These are phyloP conservation scores for Dicorynia guianensis DNA, from an alignment of 306 rosid genomes.

Conservation along the genomic window DNA sequence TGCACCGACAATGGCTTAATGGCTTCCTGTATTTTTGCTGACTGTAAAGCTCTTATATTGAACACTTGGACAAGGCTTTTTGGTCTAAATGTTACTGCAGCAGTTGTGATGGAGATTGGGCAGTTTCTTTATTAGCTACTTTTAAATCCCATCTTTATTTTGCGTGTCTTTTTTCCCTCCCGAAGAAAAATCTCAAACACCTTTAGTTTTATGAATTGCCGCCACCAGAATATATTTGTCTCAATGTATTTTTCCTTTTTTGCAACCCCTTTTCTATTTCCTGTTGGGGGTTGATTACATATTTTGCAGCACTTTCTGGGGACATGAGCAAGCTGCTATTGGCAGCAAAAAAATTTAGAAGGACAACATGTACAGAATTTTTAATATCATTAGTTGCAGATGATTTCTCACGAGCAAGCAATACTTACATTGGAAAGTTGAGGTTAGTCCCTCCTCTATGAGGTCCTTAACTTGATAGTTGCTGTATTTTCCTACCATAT, in stretches of 20 bases:
- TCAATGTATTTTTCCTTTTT: not conserved
- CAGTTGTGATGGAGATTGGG: not conserved
- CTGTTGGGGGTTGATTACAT: constrained; percentile 15
- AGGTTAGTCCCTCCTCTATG: constrained; percentile 54
- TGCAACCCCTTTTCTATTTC: not conserved
- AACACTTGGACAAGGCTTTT: constrained; percentile 16
- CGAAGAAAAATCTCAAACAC: constrained; percentile 3
- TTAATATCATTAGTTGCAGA: constrained; percentile 69
- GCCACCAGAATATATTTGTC: constrained; percentile 6
- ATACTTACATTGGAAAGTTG: constrained; percentile 73
- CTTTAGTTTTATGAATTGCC: not conserved
- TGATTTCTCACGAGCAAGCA: constrained; percentile 76
- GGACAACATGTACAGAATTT: constrained; percentile 80
- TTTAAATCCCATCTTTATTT: constrained; percentile 9
- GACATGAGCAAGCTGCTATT: constrained; percentile 80
- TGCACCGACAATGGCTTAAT: not conserved
- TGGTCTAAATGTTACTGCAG: constrained; percentile 21
- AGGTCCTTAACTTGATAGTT: constrained; percentile 7
- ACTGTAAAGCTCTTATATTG: constrained; percentile 3
- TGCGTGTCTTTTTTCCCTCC: not conserved
- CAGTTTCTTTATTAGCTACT: not conserved
- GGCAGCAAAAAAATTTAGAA: constrained; percentile 81
- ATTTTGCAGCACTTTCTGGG: constrained; percentile 74
- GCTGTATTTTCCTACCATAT: constrained; percentile 22
- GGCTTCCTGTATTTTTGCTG: constrained; percentile 8